Percentiles rank a stretch among this genome's conserved stretches.
phyloP scores from a whole-genome alignment of 2,329 filamentous ascomycete species.

The Raffaelea ambrosiae region DNA sequence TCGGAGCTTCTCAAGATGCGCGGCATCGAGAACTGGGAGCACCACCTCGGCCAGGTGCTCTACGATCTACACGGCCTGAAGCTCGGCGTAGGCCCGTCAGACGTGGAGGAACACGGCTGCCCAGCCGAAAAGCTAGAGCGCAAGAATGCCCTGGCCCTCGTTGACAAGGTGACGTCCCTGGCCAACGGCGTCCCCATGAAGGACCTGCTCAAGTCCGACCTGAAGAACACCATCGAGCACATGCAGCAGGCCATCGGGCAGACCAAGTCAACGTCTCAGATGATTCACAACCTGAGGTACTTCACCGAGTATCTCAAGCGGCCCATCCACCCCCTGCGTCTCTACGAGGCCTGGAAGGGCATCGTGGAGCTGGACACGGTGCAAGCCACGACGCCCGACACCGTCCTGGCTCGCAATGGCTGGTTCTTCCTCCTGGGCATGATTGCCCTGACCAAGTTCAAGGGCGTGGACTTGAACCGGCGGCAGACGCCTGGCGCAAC shows the following conservation, averaged over 20 bases:
- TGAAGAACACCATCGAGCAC: conserved; percentile 85
- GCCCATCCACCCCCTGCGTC: conserved; percentile 69
- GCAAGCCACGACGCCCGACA: conserved; percentile 59
- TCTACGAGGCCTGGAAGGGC: conserved; percentile 76
- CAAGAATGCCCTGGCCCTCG: conserved; percentile 68
- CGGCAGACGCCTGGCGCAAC: conserved; percentile 70
- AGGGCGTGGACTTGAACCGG: conserved; percentile 59
- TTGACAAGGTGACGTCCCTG: conserved; percentile 75
- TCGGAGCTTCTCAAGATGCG: conserved; percentile 71
- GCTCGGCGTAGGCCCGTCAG: conserved; percentile 55
- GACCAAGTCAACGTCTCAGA: conserved; percentile 68
- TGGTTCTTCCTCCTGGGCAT: conserved; percentile 92
- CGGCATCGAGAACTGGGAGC: conserved; percentile 73
- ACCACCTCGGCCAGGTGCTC: conserved; percentile 76
- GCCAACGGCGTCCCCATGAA: conserved; percentile 81
- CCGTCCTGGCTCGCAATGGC: conserved; percentile 65
- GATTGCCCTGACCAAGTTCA: conserved; percentile 80
- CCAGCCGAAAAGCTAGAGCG: conserved; percentile 69
- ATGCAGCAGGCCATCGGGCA: conserved; percentile 81
- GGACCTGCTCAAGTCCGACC: conserved; percentile 81
- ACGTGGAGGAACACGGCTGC: conserved; percentile 72
- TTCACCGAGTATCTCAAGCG: conserved; percentile 74
- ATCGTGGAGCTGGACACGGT: conserved; percentile 66
- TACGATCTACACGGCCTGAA: conserved; percentile 78
- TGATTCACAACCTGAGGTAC: conserved; percentile 80